Base-by-base conservation (phyloP, 495 filamentous ascomycete species). In the Aspergillus sclerotioniger region DNA sequence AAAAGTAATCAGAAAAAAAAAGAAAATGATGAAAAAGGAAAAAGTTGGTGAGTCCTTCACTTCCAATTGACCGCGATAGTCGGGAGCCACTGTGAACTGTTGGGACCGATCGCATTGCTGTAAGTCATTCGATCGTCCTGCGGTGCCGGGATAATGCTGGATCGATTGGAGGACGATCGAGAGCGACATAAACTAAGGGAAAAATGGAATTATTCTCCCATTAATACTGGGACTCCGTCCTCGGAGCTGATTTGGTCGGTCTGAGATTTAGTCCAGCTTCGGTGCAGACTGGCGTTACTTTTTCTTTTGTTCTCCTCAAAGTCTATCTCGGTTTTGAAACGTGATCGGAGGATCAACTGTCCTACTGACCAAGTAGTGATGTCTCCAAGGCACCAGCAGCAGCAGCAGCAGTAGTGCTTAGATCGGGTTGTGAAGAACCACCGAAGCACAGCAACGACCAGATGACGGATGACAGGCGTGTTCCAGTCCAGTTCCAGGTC, bases 61-160 rank as follows among this genome's bases (percentile, higher is more conserved):
- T 25, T 53, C 35, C 20, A 19, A 20, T 39, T 53, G 51, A 41
- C 51, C 51, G 51, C 33, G 51, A 43, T 43, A 53, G 51, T 53
- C 33, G 35, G 51, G 51, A 53, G 51, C 51, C 53, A 59, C 52
- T 16, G 51, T 60, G 55, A 61, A 60, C 58, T 60, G 62, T 60
- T 62, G 57, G 58, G 54, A 54, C 56, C 60, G 64, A 63, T 63
- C 64, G 60, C 60, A 31, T 61, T 61, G 64, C 61, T 63, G 64
- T 63, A 67, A 64, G 62, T 62, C 58, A 67, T 66, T 63, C 51
- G 65, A 67, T 64, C 65, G 65, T 61, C 60, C 56, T 60, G 56
- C 50, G 57, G 59, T 56, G 49, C 63, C 46, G 58, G 64, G 64
- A 59, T 66, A 51, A 63, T 63, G 64, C 64, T 62, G 55, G 64